Evolutionary conservation across 306 rosid species (phyloP), one percentile per base, ranked within the genome.

Genomic region (Quercus bicolor): DNA sequence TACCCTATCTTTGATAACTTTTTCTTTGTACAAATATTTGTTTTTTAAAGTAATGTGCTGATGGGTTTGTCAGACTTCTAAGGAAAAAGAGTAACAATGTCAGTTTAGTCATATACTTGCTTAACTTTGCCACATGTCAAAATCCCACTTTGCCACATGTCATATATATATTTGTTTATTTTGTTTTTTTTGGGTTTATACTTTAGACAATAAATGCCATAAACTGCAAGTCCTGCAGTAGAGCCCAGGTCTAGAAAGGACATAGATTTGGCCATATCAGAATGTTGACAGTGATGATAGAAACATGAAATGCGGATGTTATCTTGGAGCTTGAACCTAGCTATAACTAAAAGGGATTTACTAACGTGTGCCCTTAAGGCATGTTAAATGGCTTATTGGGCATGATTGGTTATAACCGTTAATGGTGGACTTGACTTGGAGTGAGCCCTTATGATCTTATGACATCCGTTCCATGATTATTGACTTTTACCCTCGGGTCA

Each of bases 31-130:
- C 18, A 23, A 11, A 5, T 1, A 34, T 34, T 34, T 6, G 4
- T 66, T 33, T 19, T 3, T 11, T 19, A 71, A 4, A n/a, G 11
- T 37, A 7, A 33, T 77, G 9, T 77, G 12, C 11, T 66, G 54
- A 33, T 71, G 45, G 28, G n/a, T 64, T 51, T 75, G 76, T 74
- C 51, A 11, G 68, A 19, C 52, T 16, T 70, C 53, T 40, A 43
- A 31, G n/a, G 76, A 29, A 20, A 21, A 31, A 4, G 5, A 31
- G 34, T 75, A n/a, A 29, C 75, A 75, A 45, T 83, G 75, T 40
- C 72, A 59, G 61, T n/a, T n/a, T 64, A 26, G 16, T 24, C 77
- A 31, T 5, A 12, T 5, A 51, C 81, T 51, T 80, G 81, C 70
- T 1, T 72, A 31, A 37, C 60, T 21, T 15, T 73, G 56, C 6